Conservation (phyloP, 768 basidiomycete species). For the Trichaptum fuscoviolaceum region DNA sequence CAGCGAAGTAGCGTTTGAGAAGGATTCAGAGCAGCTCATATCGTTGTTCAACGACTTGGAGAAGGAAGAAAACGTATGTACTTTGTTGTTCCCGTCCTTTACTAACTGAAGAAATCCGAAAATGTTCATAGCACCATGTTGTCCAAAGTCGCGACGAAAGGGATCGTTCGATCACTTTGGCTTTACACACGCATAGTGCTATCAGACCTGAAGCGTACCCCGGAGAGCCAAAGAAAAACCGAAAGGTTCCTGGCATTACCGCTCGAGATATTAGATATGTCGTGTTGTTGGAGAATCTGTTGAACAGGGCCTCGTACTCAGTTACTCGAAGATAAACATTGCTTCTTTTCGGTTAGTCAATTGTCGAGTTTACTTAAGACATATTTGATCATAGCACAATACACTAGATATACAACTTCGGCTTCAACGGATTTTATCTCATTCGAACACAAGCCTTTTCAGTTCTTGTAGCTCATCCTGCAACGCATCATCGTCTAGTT, state of each 20-base stretch:
- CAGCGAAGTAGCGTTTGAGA: neutral
- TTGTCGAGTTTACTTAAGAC: neutral
- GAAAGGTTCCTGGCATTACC: neutral
- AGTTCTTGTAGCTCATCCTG: slow-evolving; percentile 13
- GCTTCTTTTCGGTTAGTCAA: neutral
- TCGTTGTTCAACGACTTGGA: neutral
- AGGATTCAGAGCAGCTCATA: slow-evolving; percentile 3
- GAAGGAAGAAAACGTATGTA: neutral
- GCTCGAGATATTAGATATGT: neutral
- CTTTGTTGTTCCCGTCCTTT: neutral
- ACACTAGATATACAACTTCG: neutral
- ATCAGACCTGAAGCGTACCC: slow-evolving; percentile 2
- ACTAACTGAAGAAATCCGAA: neutral
- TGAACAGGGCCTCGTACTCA: neutral
- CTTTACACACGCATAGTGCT: slow-evolving; percentile 12
- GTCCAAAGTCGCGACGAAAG: slow-evolving; percentile 1
- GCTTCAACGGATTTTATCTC: neutral
- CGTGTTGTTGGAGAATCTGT: neutral
- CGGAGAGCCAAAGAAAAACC: slow-evolving; percentile 6
- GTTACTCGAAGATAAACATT: neutral
- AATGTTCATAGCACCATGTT: neutral
- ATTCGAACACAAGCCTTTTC: slow-evolving; percentile 21
- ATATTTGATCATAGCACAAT: neutral
- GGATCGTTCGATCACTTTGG: slow-evolving; percentile 6
- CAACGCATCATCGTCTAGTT: slow-evolving; percentile 25